Base-by-base conservation (phyloP, 2,329 filamentous ascomycete genomes). In the Neopestalotiopsis rosae region DNA sequence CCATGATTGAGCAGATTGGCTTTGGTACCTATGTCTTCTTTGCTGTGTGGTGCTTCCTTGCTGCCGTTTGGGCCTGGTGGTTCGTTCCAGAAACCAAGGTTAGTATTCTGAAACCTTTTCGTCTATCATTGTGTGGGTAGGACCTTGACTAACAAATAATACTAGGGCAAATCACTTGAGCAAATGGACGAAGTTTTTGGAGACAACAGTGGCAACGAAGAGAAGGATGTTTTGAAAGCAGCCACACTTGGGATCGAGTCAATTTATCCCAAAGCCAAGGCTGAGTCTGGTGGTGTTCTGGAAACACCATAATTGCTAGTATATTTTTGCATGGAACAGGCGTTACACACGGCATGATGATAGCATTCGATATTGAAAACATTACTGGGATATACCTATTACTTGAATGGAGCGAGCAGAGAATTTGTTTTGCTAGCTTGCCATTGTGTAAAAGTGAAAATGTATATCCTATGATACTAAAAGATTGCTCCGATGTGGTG, bases 21-120 rank as follows among this genome's bases (percentile, higher is more conserved):
- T 84, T 78, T 70, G 82, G 83, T 2, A 82, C 82, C 0, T 88
- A 88, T 67, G 78, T 87, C 6, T 88, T 89, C 77, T 89, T 88
- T 65, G 87, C 84, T 0, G 80, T 82, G 1, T 88, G 88, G 70
- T 86, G 84, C 69, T 73, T 86, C 1, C 75, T 88, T 4, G 83
- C 84, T 0, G 77, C 84, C 12, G 67, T 84, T 0, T 89, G 85
- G 81, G 80, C 83, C 0, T 83, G 73, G 67, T 78, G 84, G 69
- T 82, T 85, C 67, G 84, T 87, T 0, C 85, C 85, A 0, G 86
- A 88, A 71, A 45, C 38, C 32, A 63, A 63, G 61, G 38, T 61
- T 61, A n/a, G 28, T 38, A 61, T 34, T 52, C 9, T 24, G 5
- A 61, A 24, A 12, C 4, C 13, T 14, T 20, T 10, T 61, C 12